Evolutionary conservation across 23 red algal genomes (phyloP).

Genomic region (Chondrus crispus): DNA sequence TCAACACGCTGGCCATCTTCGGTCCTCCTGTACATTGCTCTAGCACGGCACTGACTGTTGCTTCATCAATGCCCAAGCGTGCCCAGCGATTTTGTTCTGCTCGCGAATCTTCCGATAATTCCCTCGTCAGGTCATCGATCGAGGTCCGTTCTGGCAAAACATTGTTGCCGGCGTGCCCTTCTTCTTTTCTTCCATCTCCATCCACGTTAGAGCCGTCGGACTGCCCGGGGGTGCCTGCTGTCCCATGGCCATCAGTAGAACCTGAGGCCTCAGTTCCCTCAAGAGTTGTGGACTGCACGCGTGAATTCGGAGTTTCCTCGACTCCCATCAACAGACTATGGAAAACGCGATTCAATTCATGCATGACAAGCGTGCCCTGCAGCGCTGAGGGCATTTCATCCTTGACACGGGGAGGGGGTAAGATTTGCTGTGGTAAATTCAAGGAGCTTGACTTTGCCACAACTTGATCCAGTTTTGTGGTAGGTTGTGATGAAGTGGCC

Average conservation of each 20-base stretch:
- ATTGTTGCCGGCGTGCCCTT: not conserved
- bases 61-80: slow-evolving; percentile 24
- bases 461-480: slow-evolving; percentile 4
- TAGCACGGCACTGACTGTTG: slow-evolving; percentile 24
- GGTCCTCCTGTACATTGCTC: slow-evolving; percentile 23
- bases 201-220: not conserved
- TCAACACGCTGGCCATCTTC: not conserved
- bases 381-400: slow-evolving; percentile 40
- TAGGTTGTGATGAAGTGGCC: not conserved
- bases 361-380: slow-evolving; percentile 50
- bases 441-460: slow-evolving; percentile 11
- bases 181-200: not conserved
- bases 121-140: not conserved
- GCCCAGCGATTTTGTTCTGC: slow-evolving; percentile 55
- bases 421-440: slow-evolving; percentile 35
- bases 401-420: slow-evolving; percentile 26
- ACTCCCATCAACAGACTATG: not conserved
- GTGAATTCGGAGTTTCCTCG: too few relatives aligned
- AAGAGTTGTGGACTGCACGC: not conserved
- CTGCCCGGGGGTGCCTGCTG: not conserved
- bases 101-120: not conserved
- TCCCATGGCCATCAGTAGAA: not conserved
- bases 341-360: slow-evolving; percentile 23
- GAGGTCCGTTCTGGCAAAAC: not conserved
- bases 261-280: not conserved